Percentiles rank a stretch among this genome's conserved stretches.
These are phyloP conservation scores for Trichoderma asperellum DNA, from an alignment of 2,329 filamentous ascomycete species.

Conservation along the genomic window DNA sequence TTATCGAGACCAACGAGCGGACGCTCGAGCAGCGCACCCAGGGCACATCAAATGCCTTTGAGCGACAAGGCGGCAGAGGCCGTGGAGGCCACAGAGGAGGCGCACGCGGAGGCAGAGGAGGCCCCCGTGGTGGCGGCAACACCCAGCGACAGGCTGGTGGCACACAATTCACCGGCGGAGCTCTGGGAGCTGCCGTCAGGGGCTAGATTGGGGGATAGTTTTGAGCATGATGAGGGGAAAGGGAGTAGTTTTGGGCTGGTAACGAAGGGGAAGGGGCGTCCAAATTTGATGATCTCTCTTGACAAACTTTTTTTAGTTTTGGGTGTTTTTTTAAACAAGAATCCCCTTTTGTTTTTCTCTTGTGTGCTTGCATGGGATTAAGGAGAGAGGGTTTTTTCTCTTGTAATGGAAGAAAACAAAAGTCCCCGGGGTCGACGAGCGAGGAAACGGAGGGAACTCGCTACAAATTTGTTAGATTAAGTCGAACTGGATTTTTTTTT, in stretches of 20 bases:
- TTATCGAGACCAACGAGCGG: conserved; percentile 97
- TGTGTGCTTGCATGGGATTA: conserved; percentile 40
- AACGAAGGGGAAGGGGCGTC: conserved; percentile 27
- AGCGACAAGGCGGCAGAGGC: conserved; percentile 82
- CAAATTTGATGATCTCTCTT: conserved; percentile 25
- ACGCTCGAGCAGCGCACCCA: conserved; percentile 96
- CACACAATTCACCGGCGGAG: conserved; percentile 81
- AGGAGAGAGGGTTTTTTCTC: conserved; percentile 35
- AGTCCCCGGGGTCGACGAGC: conserved; percentile 30
- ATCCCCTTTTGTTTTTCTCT: conserved; percentile 22
- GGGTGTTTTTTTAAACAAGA: conserved; percentile 11
- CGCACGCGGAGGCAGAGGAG: conserved; percentile 63
- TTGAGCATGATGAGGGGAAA: conserved; percentile 20
- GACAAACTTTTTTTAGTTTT: conserved; percentile 18
- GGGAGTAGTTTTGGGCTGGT: conserved; percentile 24
- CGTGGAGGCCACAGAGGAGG: conserved; percentile 69
- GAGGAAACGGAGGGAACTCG: conserved; percentile 42
- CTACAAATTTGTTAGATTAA: conserved; percentile 37
- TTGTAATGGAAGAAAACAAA: conserved; percentile 34
- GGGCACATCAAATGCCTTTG: conserved; percentile 92
- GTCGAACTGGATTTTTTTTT: conserved; percentile 38
- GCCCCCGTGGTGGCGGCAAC: conserved; percentile 61
- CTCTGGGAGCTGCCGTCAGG: conserved; percentile 69
- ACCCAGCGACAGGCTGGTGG: conserved; percentile 70
- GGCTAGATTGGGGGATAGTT: conserved; percentile 47